Percentiles rank a stretch among this genome's conserved stretches.
Conservation (phyloP, 2,329 filamentous ascomycete species). For the Aspergillus sojae region DNA sequence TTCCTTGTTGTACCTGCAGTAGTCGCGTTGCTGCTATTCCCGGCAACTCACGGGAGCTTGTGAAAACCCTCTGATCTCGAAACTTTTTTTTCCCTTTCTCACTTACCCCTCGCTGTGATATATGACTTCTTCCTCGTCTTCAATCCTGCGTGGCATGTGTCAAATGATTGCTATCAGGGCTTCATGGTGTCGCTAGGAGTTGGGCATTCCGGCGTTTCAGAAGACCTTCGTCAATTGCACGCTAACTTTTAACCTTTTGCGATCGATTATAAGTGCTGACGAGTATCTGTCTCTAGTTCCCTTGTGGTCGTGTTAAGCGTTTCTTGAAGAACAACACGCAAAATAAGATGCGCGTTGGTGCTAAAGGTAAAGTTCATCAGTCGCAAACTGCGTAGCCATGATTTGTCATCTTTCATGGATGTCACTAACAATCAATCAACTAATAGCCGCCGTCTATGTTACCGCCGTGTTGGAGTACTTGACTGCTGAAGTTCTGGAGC, state of each 20-base stretch:
- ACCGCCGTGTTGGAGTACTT: conserved; percentile 98
- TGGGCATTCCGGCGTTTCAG: not conserved
- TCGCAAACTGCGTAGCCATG: not conserved
- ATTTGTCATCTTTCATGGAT: not conserved
- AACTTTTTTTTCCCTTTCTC: not conserved
- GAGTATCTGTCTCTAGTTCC: conserved; percentile 66
- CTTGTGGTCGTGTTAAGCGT: conserved; percentile 99
- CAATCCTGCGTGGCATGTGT: not conserved
- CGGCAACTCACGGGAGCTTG: not conserved
- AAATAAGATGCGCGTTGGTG: conserved; percentile 99
- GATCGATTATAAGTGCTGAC: conserved; percentile 5
- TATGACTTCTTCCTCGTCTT: not conserved
- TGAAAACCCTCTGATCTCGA: not conserved
- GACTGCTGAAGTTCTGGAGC: conserved; percentile 95
- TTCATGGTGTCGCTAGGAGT: not conserved
- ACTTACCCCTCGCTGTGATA: not conserved
- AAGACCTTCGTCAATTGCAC: not conserved
- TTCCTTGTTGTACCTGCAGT: conserved; percentile 7
- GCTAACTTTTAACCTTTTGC: not conserved
- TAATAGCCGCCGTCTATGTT: conserved; percentile 85
- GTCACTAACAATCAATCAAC: conserved; percentile 18
- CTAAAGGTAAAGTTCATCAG: conserved; percentile 62
- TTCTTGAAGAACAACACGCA: conserved; percentile 99
- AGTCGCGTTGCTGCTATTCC: not conserved
- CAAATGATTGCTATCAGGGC: not conserved